These are phyloP conservation scores for Fusarium falciforme DNA, from an alignment of 2,329 filamentous ascomycete genomes.

Conservation along the genomic window DNA sequence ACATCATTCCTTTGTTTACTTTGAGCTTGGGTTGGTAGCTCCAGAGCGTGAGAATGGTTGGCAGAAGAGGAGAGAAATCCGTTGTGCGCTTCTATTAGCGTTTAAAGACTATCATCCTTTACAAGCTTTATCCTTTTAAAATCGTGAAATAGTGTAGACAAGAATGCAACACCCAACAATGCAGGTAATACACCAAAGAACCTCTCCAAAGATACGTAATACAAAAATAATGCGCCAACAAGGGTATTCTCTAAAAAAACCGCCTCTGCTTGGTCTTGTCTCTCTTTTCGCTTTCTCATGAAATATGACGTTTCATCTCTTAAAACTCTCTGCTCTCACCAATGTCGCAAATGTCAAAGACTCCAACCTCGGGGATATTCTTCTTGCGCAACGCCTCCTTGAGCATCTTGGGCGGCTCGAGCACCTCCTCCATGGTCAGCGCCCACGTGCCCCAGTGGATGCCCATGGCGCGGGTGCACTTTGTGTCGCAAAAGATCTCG, in stretches of 20 bases:
- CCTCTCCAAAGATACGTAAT: not conserved
- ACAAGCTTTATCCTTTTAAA: not conserved
- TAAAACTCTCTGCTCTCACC: slow-evolving; percentile 84
- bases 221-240: slow-evolving; percentile 10
- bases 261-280: not conserved
- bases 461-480: slow-evolving; percentile 80
- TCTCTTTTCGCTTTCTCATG: slow-evolving; percentile 3
- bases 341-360: slow-evolving; percentile 87
- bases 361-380: slow-evolving; percentile 74
- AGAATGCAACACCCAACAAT: not conserved
- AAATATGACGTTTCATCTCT: not conserved
- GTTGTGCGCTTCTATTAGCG: slow-evolving; percentile 15
- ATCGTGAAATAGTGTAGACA: not conserved
- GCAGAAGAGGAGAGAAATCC: not conserved
- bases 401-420: slow-evolving; percentile 82
- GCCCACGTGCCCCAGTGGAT: slow-evolving; percentile 97
- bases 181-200: not conserved
- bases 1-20: slow-evolving; percentile 18
- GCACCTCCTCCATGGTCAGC: slow-evolving; percentile 83
- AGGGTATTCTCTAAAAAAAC: slow-evolving; percentile 27
- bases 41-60: not conserved
- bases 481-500: slow-evolving; percentile 88
- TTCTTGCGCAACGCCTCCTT: slow-evolving; percentile 77
- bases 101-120: not conserved
- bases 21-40: not conserved